Base-by-base conservation (phyloP, 352 stramenopile species). In the Phytophthora pini region DNA sequence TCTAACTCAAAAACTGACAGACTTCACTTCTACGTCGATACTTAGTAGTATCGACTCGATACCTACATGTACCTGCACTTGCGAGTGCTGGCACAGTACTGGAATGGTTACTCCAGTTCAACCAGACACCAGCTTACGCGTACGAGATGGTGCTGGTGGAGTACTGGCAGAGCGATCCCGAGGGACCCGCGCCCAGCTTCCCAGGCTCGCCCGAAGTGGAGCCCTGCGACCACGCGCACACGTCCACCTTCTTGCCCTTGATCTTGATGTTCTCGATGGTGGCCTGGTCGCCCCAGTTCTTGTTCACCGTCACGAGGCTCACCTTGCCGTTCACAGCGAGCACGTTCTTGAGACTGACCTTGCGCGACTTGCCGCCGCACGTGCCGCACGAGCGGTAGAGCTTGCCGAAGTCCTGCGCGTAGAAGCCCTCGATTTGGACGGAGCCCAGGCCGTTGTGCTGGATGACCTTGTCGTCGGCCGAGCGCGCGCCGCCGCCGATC, bases 161-260 rank as follows among this genome's bases (percentile, higher is more conserved):
- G 60, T 74, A 74, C 53, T 62, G 27, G 55, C 65, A 74, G 59
- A 74, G 65, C 43, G 53, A 59, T 10, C 65, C 65, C 39, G 54
- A 74, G 11, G 55, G 54, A 61, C 65, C 65, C 10, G 48, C 55
- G 3, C 65, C 59, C 43, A 56, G 20, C 45, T 61, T 52, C 50
- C 51, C 56, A 6, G 59, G 50, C 34, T 68, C 51, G 32, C 51
- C 59, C 11, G 45, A 63, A 43, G 55, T 62, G 22, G 55, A 62
- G 22, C 50, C 17, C 17, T 20, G 17, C 17, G 17, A 20, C 17
- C 17, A 20, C 17, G 17, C 17, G 17, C 17, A 20, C 17, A 20
- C 17, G 17, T 20, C 17, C 17, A 20, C 0, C 17, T 20, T 20
- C 17, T 20, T 20, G 17, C 17, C 17, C 17, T 20, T 20, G 17